phyloP scores from a whole-genome alignment of 805 yeast species.

The Yamadazyma ubonensis region DNA sequence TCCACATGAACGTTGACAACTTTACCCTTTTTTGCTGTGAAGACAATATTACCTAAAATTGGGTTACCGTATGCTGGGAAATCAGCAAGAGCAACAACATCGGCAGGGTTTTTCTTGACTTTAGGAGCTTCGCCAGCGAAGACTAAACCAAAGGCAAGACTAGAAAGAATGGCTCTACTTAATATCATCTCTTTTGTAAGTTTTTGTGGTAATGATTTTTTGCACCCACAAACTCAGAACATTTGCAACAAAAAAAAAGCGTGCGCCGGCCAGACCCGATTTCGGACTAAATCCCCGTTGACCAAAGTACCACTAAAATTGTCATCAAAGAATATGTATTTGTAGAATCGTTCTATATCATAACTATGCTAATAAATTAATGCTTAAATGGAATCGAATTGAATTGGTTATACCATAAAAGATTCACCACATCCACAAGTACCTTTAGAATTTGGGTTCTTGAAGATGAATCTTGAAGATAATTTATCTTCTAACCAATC shows the following conservation, averaged over 20 bases:
- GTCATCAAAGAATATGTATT: background rate
- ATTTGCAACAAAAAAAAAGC: background rate
- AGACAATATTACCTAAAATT: conserved; percentile 54
- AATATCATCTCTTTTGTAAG: conserved; percentile 9
- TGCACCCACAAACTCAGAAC: conserved; percentile 2
- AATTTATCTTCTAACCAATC: conserved; percentile 96
- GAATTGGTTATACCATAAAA: conserved; percentile 71
- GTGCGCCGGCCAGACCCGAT: conserved; percentile 3
- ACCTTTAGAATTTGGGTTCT: conserved; percentile 95
- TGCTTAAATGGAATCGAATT: background rate
- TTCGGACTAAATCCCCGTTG: conserved; percentile 1
- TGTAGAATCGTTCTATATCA: background rate
- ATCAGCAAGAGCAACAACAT: conserved; percentile 56
- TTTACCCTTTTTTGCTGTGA: conserved; percentile 56
- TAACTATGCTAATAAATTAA: conserved; percentile 4
- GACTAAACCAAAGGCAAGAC: conserved; percentile 11
- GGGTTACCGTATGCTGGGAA: conserved; percentile 45
- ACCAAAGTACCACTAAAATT: no score
- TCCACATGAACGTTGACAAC: conserved; percentile 67
- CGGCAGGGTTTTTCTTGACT: conserved; percentile 47
- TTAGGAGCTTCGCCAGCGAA: conserved; percentile 50
- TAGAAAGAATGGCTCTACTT: conserved; percentile 5
- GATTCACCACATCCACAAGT: conserved; percentile 99
- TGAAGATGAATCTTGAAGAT: conserved; percentile 84
- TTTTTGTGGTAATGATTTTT: background rate